Evolutionary conservation across 1,284 basidiomycete genomes (phyloP).

Genomic region (Wallemia ichthyophaga): DNA sequence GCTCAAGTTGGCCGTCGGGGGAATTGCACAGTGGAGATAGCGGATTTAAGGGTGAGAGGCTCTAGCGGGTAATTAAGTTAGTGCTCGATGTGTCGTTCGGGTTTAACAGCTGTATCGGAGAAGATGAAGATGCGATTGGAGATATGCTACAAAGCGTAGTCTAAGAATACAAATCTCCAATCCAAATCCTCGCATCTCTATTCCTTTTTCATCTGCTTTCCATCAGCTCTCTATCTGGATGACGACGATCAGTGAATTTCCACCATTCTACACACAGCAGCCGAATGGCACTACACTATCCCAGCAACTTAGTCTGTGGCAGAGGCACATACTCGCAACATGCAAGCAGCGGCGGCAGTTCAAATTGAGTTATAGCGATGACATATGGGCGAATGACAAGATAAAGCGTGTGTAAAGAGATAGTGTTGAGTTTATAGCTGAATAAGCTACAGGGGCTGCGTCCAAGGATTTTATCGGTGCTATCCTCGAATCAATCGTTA

Average conservation of each 20-base stretch:
- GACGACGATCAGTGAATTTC: not conserved
- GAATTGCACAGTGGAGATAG: not conserved
- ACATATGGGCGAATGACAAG: not conserved
- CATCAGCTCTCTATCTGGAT: not conserved
- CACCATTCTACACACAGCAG: conserved; percentile 1
- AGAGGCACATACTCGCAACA: not conserved
- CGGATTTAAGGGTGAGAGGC: not conserved
- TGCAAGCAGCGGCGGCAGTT: conserved; percentile 1
- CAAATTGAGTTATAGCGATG: not conserved
- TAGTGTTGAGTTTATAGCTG: not conserved
- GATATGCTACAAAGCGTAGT: no score
- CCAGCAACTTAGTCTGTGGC: not conserved
- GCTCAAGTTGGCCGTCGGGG: no score
- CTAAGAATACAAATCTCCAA: no score
- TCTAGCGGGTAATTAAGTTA: no score
- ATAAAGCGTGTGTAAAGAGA: not conserved
- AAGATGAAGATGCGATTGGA: no score
- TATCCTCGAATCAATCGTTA: not conserved
- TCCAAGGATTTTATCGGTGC: not conserved
- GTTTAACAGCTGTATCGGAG: not conserved
- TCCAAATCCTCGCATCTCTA: no score
- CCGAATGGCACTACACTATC: not conserved
- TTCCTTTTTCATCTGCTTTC: no score
- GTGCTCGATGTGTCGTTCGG: no score
- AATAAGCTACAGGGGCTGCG: not conserved